phyloP scores from a whole-genome alignment of 805 yeast species.

The Candida tammaniensis region DNA sequence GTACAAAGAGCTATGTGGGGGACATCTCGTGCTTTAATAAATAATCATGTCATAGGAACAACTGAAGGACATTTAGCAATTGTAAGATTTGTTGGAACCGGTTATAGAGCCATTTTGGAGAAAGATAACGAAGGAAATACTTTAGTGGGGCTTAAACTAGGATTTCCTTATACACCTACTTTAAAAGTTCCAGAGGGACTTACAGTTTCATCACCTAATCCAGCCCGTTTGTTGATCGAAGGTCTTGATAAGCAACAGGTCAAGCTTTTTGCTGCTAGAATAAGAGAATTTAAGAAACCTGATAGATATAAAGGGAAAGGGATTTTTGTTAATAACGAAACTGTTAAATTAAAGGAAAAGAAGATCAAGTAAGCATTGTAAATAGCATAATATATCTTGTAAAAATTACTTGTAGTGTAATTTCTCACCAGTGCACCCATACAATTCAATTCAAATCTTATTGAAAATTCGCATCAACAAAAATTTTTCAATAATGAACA shows the following conservation, averaged over 20 bases:
- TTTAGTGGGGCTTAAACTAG: constrained; percentile 76
- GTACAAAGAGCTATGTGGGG: constrained; percentile 94
- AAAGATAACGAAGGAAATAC: constrained; percentile 45
- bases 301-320: constrained; percentile 99
- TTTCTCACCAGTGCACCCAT: constrained; percentile 4
- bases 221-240: constrained; percentile 80
- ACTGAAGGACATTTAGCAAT: constrained; percentile 90
- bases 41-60: constrained; percentile 81
- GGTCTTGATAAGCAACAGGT: constrained; percentile 89
- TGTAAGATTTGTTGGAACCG: constrained; percentile 91
- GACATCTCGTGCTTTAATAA: constrained; percentile 74
- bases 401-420: background rate
- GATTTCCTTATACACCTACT: constrained; percentile 79
- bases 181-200: constrained; percentile 75
- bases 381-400: constrained; percentile 1
- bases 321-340: constrained; percentile 86
- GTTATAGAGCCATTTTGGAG: constrained; percentile 86
- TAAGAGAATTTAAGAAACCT: constrained; percentile 88
- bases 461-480: too few species aligned
- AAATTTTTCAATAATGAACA: constrained; percentile 5
- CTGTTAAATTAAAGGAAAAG: constrained; percentile 85
- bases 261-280: constrained; percentile 80
- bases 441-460: background rate
- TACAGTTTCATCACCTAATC: constrained; percentile 73
- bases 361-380: constrained; percentile 68